These are phyloP conservation scores for Colletotrichum eremochloae DNA, from an alignment of 2,329 filamentous ascomycete species.

Conservation along the genomic window DNA sequence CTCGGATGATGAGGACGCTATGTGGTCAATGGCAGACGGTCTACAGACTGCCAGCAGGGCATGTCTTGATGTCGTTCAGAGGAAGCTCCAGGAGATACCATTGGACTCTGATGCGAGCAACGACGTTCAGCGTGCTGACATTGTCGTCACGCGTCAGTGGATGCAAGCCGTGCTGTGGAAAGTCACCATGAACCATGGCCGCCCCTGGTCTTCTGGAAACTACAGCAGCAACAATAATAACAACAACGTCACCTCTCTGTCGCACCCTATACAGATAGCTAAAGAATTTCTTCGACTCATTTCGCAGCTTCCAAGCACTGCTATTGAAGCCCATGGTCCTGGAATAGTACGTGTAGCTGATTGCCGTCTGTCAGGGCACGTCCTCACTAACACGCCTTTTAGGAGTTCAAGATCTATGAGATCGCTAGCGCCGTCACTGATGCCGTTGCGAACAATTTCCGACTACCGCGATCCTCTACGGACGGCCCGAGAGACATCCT, in stretches of 20 bases:
- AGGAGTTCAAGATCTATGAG: conserved; percentile 61
- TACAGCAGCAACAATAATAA: not conserved
- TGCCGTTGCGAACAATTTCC: conserved; percentile 50
- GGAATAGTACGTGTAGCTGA: conserved; percentile 51
- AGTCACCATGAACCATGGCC: conserved; percentile 52
- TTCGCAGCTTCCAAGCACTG: conserved; percentile 58
- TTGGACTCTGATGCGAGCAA: conserved; percentile 56
- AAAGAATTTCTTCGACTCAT: conserved; percentile 60
- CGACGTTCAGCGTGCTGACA: conserved; percentile 63
- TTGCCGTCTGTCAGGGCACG: no score
- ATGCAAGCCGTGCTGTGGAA: conserved; percentile 65
- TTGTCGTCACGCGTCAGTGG: conserved; percentile 64
- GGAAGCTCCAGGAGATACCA: conserved; percentile 57
- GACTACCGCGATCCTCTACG: conserved; percentile 35
- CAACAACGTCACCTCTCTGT: conserved; percentile 42
- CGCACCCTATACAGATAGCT: conserved; percentile 58
- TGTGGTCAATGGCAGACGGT: conserved; percentile 47
- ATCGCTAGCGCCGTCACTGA: conserved; percentile 61
- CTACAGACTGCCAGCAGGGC: conserved; percentile 43
- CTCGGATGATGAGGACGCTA: conserved; percentile 50
- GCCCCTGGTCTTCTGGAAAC: conserved; percentile 40
- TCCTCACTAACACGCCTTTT: not conserved
- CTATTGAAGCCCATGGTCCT: conserved; percentile 63
- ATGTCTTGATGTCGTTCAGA: conserved; percentile 57
- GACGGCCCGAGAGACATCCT: conserved; percentile 52